These are phyloP conservation scores for Ascoidea rubescens DNA, from an alignment of 805 yeast genomes.

Conservation along the genomic window DNA sequence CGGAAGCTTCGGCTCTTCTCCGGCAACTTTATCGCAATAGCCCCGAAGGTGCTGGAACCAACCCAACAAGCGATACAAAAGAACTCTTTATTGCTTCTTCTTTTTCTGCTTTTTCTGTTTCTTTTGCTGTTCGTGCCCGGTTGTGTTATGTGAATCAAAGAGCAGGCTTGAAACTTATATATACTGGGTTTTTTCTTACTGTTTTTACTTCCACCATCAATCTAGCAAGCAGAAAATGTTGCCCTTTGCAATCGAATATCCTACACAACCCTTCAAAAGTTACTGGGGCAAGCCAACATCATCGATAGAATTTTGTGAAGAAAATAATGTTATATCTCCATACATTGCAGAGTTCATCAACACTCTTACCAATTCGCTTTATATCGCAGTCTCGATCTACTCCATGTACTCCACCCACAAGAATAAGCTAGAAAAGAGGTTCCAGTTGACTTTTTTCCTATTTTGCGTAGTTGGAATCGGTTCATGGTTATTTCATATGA, in stretches of 20 bases:
- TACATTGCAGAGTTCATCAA: constrained; percentile 88
- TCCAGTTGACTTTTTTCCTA: constrained; percentile 59
- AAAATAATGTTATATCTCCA: constrained; percentile 76
- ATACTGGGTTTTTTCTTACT: no score
- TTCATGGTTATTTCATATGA: constrained; percentile 94
- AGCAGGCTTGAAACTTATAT: no score
- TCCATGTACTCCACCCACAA: constrained; percentile 47
- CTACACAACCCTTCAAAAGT: not conserved
- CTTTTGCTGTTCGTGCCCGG: no score
- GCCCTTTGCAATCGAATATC: not conserved
- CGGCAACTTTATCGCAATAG: no score
- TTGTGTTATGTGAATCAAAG: no score
- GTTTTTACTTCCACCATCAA: no score
- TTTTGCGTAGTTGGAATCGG: constrained; percentile 88
- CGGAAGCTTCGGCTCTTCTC: no score
- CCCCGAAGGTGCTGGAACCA: no score
- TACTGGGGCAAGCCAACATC: constrained; percentile 75
- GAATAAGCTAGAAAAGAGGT: constrained; percentile 56
- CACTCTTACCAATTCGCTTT: constrained; percentile 60
- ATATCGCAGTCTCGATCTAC: constrained; percentile 42
- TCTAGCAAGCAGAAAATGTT: no score
- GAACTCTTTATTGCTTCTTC: no score
- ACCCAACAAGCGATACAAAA: no score
- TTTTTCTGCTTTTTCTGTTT: no score
- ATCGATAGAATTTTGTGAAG: constrained; percentile 99